Evolutionary conservation across 345 rosid species (phyloP), one percentile per base, ranked within the genome.

Genomic region (Euclidium syriacum): DNA sequence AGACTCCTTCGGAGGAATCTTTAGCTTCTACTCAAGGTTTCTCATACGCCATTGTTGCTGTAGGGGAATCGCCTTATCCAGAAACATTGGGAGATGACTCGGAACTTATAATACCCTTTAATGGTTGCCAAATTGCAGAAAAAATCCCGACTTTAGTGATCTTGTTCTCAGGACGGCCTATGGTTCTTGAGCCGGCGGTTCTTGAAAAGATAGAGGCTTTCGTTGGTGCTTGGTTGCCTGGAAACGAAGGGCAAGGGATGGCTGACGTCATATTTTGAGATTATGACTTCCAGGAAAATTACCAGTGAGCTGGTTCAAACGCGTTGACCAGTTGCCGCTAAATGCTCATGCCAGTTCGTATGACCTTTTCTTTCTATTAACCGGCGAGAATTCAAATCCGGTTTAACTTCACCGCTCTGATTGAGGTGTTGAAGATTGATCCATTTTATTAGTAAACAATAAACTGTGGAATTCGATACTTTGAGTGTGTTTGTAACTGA

Each of bases 201-300:
- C 64, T 83, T 72, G 87, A 78, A 52, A 83, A 86, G 73, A 58
- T 73, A 2, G 84, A 85, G 46, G 87, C 85, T 26, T 26, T 88
- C 11, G 75, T 89, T 15, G 95, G 89, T 36, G 96, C 98, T 36
- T 88, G 98, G 98, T 48, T 88, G 46, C 96, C 95, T 8, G 98
- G 96, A 74, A 85, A 71, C 0, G 95, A 91, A 72, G 96, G 85
- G 27, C 70, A 61, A 32, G 98, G 95, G 25, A 67, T 88, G 1
- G 40, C 85, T 14, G 91, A 88, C 58, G 87, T 84, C 38, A 44
- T 88, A 10, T 86, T 84, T 2, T 96, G 95, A 17, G 83, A 84
- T 72, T 69, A 73, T 36, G 83, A 74, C 38, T 88, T 86, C 25
- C 17, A 59, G 3, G 90, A 2, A 75, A 60, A 65, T 73, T 91